phyloP scores from a whole-genome alignment of 768 basidiomycete species.

The Russula brevipes region DNA sequence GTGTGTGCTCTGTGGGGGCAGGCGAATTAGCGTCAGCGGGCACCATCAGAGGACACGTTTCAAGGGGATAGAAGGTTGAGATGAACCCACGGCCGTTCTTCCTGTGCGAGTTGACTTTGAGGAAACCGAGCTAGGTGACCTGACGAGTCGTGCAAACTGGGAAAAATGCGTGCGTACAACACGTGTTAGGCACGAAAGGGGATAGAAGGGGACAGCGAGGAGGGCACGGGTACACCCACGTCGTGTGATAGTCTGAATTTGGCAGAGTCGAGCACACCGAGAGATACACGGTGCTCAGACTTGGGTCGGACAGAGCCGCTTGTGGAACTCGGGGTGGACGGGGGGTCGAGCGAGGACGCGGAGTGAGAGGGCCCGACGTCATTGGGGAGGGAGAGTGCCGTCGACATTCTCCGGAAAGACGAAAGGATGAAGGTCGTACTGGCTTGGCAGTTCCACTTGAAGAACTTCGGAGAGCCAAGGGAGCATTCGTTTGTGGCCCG shows the following conservation, averaged over 20 bases:
- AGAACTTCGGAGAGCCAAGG: neutral
- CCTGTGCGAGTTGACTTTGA: slow-evolving; percentile 22
- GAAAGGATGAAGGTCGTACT: neutral
- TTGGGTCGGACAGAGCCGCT: slow-evolving; percentile 12
- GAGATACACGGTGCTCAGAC: slow-evolving; percentile 26
- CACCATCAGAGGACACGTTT: slow-evolving; percentile 12
- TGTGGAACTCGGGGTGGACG: slow-evolving; percentile 24
- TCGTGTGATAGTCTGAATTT: slow-evolving; percentile 36
- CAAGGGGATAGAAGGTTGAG: neutral
- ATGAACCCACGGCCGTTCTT: slow-evolving; percentile 21
- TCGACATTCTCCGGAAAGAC: neutral
- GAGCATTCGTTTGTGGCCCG: neutral
- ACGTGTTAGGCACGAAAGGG: slow-evolving; percentile 35
- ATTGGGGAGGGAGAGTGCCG: neutral
- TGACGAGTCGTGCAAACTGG: slow-evolving; percentile 27
- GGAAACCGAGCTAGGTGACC: slow-evolving; percentile 23
- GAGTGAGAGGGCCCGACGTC: neutral
- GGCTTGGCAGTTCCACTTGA: neutral
- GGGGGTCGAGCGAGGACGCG: slow-evolving; percentile 26
- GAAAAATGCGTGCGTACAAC: slow-evolving; percentile 28
- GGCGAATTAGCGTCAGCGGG: slow-evolving; percentile 6
- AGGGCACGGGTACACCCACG: slow-evolving; percentile 30
- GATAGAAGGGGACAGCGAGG: slow-evolving; percentile 26
- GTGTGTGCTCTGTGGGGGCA: slow-evolving; percentile 25
- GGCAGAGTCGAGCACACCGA: slow-evolving; percentile 33